Base-by-base conservation (phyloP, 345 rosid species). In the Reutealis trisperma region DNA sequence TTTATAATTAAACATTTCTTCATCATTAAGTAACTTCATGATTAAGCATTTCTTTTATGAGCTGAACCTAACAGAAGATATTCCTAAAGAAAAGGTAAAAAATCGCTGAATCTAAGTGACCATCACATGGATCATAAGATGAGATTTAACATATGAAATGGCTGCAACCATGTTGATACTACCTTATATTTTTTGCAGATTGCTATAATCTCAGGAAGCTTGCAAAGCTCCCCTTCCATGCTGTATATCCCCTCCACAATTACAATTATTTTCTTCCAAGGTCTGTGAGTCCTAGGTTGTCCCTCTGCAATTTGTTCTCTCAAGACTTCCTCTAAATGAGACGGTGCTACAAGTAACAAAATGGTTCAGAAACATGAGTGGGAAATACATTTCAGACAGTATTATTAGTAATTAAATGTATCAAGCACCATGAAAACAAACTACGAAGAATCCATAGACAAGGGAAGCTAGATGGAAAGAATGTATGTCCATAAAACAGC, bases 171-270 rank as follows among this genome's bases (percentile, higher is more conserved):
- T 24, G 6, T 69, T 16, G 9, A 3, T 57, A 77, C 49, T 75
- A 93, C 99, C 98, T 93, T 96, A 79, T 91, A 96, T 70, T 91
- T 93, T 78, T 93, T 96, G 91, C 98, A 96, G 52, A 96, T 86
- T 4, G 97, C 89, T 58, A 92, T 85, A 75, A 96, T 87, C 83
- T 96, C 99, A 21, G 99, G 99, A 57, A 96, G 92, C 71, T 90
- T 85, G 85, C 98, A 92, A 62, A 96, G 82, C 63, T 93, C 94
- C 47, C 98, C 98, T 85, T 96, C 98, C 98, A 96, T 96, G 77
- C 98, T 93, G 79, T 93, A 96, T 70, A 92, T 93, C 34, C 99
- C 99, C 84, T 96, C 98, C 11, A 93, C 90, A 3, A 96, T 78
- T 49, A 93, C 94, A 18, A 96, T 83, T 45, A 93, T 96, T 88